phyloP scores from a whole-genome alignment of 257 asterid species.

The Fraxinus cuspidata region DNA sequence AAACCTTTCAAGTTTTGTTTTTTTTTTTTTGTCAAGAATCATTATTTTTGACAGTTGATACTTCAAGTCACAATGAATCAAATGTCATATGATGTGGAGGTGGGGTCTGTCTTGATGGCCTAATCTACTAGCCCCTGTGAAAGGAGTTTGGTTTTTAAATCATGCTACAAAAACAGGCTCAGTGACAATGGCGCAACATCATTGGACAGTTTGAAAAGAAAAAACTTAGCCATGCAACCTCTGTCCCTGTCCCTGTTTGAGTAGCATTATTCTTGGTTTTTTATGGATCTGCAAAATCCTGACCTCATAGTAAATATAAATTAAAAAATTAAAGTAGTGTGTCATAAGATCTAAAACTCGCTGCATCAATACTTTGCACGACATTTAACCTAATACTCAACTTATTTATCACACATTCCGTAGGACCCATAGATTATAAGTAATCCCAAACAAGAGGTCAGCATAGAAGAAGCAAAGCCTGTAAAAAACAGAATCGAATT shows the following conservation, averaged over 20 bases:
- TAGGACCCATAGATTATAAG: too few relatives aligned
- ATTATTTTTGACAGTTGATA: not conserved
- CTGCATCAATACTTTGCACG: constrained; percentile 14
- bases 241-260: too few relatives aligned
- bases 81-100: not conserved
- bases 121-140: not conserved
- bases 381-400: constrained; percentile 2
- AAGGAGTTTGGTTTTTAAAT: not conserved
- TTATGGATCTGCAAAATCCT: not conserved
- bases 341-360: not conserved
- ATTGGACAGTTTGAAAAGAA: too few relatives aligned
- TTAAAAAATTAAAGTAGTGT: not conserved
- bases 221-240: too few relatives aligned
- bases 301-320: not conserved
- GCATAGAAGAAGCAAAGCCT: constrained; percentile 2
- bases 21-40: not conserved
- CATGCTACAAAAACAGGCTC: too few relatives aligned
- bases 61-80: not conserved
- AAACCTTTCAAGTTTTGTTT: not conserved
- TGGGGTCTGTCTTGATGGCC: not conserved
- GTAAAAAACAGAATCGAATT: not conserved
- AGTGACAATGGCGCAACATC: too few relatives aligned
- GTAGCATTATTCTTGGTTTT: not conserved
- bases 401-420: too few relatives aligned
- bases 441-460: too few relatives aligned